Conservation (phyloP, 768 basidiomycete species). For the Brasilioporus rufonigricans region DNA sequence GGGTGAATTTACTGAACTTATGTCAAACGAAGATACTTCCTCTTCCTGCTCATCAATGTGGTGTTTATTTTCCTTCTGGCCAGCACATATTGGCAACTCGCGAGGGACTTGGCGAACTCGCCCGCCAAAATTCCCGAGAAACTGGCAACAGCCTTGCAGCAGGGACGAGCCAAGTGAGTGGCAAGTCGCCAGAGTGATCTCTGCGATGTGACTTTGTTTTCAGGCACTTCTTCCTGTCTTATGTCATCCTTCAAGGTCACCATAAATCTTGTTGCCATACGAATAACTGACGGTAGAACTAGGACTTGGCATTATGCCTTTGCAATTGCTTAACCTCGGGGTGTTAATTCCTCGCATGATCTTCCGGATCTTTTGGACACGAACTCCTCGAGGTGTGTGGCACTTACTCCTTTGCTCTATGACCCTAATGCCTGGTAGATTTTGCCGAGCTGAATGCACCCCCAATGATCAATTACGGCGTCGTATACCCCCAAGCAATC, state of each 20-base stretch:
- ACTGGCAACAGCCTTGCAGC: slow-evolving; percentile 78
- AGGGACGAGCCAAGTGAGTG: slow-evolving; percentile 64
- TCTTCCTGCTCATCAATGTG: slow-evolving; percentile 89
- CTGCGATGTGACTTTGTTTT: not conserved
- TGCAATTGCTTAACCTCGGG: slow-evolving; percentile 91
- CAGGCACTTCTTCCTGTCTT: slow-evolving; percentile 82
- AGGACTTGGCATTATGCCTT: slow-evolving; percentile 93
- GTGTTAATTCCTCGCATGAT: slow-evolving; percentile 79
- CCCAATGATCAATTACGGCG: slow-evolving; percentile 96
- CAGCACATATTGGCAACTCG: slow-evolving; percentile 88
- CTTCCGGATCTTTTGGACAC: slow-evolving; percentile 71
- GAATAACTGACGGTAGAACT: slow-evolving; percentile 4
- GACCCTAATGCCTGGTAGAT: slow-evolving; percentile 47
- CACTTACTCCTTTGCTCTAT: not conserved
- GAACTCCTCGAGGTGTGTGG: slow-evolving; percentile 77
- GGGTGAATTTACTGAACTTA: slow-evolving; percentile 3
- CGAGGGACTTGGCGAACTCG: slow-evolving; percentile 88
- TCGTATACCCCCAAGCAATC: slow-evolving; percentile 96
- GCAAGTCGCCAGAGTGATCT: not conserved
- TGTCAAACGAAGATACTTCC: slow-evolving; percentile 67
- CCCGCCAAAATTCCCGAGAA: slow-evolving; percentile 95
- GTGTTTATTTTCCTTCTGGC: slow-evolving; percentile 94
- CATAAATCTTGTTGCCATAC: not conserved
- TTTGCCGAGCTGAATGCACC: slow-evolving; percentile 96
- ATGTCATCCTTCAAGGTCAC: slow-evolving; percentile 79